These are phyloP conservation scores for Paralagenidium karlingii DNA, from an alignment of 352 stramenopile genomes.

Conservation along the genomic window DNA sequence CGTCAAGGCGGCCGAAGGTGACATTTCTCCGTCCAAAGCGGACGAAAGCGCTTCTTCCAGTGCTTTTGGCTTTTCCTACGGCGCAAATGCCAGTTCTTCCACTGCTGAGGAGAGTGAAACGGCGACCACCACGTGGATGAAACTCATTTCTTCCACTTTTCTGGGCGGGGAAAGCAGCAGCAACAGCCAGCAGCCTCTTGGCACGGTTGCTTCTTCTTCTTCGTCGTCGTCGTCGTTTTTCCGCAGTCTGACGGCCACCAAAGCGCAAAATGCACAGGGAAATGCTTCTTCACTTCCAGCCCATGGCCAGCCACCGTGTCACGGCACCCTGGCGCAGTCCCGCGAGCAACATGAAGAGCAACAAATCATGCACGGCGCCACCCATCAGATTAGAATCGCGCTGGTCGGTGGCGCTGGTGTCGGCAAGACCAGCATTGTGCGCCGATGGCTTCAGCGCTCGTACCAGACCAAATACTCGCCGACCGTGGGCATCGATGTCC, in stretches of 20 bases:
- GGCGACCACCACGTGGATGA: constrained; percentile 37
- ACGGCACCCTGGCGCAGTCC: constrained; percentile 6
- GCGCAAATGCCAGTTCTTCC: no score
- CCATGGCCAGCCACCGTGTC: constrained; percentile 1
- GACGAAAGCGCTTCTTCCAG: no score
- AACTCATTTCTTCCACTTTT: constrained; percentile 74
- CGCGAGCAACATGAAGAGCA: constrained; percentile 9
- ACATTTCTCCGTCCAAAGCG: no score
- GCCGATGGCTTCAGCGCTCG: constrained; percentile 58
- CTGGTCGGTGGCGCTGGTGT: constrained; percentile 66
- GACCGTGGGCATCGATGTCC: constrained; percentile 71
- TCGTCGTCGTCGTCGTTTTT: constrained; percentile 24
- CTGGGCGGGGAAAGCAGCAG: constrained; percentile 25
- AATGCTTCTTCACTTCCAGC: neutral
- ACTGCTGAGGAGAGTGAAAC: neutral
- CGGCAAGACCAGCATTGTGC: constrained; percentile 75
- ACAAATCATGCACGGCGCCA: constrained; percentile 6
- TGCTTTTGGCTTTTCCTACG: no score
- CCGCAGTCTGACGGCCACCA: constrained; percentile 10
- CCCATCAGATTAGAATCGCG: constrained; percentile 65
- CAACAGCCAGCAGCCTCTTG: no score
- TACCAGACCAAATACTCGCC: constrained; percentile 56
- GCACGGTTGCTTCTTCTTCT: no score
- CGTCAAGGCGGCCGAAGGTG: no score
- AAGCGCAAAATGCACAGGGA: neutral